Evolutionary conservation across 2,329 filamentous ascomycete species (phyloP).

Genomic region (Cladosporium phlei): DNA sequence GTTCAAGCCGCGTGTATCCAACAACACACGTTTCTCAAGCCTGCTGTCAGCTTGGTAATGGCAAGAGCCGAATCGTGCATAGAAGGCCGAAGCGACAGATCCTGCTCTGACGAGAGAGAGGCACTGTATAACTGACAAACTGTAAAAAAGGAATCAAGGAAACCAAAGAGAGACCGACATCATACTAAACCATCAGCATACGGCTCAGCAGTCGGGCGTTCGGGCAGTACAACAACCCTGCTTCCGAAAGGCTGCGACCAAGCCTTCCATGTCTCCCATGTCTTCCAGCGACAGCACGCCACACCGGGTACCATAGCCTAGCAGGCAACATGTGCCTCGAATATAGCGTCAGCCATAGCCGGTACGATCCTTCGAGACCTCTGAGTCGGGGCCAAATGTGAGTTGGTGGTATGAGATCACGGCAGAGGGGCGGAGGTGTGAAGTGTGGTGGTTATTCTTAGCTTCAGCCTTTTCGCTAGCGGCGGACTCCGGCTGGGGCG

Average conservation of each 20-base stretch:
- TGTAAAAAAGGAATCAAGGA: neutral
- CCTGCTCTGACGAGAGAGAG: neutral
- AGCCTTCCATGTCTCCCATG: constrained; percentile 1
- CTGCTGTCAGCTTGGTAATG: neutral
- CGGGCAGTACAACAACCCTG: neutral
- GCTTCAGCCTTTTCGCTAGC: neutral
- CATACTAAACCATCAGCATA: neutral
- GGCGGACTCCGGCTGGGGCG: neutral
- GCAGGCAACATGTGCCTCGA: neutral
- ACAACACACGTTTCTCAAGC: neutral
- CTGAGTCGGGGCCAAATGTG: neutral
- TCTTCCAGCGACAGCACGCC: too few relatives aligned
- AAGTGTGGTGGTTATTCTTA: constrained; percentile 4
- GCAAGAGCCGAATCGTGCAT: neutral
- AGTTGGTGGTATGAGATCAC: constrained; percentile 4
- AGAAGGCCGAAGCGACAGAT: too few relatives aligned
- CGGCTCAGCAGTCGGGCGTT: constrained; percentile 1
- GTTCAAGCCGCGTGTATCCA: neutral
- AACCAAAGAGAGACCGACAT: neutral
- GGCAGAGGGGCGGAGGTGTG: neutral
- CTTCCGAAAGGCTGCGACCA: neutral
- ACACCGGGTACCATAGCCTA: neutral
- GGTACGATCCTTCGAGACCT: neutral
- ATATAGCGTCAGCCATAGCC: neutral
- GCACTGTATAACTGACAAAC: neutral